Conservation (phyloP, 768 basidiomycete genomes). For the Hypsizygus marmoreus region DNA sequence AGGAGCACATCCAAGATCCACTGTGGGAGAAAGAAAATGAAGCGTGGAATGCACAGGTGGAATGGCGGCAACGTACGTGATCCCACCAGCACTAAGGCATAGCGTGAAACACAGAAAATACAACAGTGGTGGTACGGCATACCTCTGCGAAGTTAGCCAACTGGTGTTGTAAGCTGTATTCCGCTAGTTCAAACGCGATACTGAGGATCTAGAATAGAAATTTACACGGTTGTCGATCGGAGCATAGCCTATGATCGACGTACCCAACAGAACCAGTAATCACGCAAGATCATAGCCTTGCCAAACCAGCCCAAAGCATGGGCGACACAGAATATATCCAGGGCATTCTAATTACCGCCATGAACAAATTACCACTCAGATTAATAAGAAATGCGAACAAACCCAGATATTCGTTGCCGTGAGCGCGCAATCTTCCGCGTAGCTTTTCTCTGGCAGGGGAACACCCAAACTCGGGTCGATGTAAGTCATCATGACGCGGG, state of each 20-base stretch:
- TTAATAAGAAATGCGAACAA: slow-evolving; percentile 23
- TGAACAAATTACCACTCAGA: not conserved
- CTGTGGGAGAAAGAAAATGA: slow-evolving; percentile 35
- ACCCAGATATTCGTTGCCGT: slow-evolving; percentile 71
- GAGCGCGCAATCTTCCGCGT: slow-evolving; percentile 78
- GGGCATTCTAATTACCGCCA: slow-evolving; percentile 53
- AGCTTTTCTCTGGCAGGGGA: slow-evolving; percentile 81
- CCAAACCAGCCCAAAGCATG: slow-evolving; percentile 90
- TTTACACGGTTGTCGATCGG: slow-evolving; percentile 14
- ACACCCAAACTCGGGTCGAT: slow-evolving; percentile 73
- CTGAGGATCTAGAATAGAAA: slow-evolving; percentile 65
- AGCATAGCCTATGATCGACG: slow-evolving; percentile 17
- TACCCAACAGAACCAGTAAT: slow-evolving; percentile 96
- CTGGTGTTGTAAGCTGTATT: slow-evolving; percentile 87
- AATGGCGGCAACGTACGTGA: slow-evolving; percentile 56
- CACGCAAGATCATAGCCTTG: slow-evolving; percentile 85
- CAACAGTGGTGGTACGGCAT: slow-evolving; percentile 25
- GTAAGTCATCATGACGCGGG: slow-evolving; percentile 75
- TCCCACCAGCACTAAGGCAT: slow-evolving; percentile 85
- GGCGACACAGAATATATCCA: slow-evolving; percentile 87
- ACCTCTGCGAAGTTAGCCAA: slow-evolving; percentile 89
- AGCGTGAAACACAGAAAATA: slow-evolving; percentile 14
- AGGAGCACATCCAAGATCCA: slow-evolving; percentile 86
- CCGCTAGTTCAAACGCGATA: slow-evolving; percentile 85
- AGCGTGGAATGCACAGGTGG: slow-evolving; percentile 9